Conservation (phyloP, 192 early-diverging fungal species). For the Coemansia sp. region DNA sequence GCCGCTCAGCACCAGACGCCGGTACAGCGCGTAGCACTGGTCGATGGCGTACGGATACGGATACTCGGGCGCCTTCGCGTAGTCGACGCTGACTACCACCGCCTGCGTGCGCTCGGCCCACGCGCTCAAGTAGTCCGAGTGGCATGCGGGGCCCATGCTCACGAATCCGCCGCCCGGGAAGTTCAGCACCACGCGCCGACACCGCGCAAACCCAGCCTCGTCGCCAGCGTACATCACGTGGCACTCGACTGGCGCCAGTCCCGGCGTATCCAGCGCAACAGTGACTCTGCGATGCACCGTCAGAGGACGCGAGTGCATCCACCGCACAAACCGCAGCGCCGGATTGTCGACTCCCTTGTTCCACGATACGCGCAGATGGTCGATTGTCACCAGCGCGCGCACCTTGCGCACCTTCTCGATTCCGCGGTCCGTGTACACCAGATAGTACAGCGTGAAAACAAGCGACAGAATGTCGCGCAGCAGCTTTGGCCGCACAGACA, state of each 20-base stretch:
- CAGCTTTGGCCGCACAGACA: conserved; percentile 71
- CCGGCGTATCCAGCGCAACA: conserved; percentile 1
- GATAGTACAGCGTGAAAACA: conserved; percentile 78
- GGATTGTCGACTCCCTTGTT: conserved; percentile 68
- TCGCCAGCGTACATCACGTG: conserved; percentile 63
- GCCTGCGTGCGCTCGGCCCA: conserved; percentile 76
- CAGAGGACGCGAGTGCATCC: conserved; percentile 23
- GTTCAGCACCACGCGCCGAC: conserved; percentile 59
- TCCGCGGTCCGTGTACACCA: conserved; percentile 80
- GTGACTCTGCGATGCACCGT: conserved; percentile 13
- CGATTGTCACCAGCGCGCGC: conserved; percentile 73
- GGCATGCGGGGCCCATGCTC: conserved; percentile 82
- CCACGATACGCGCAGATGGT: conserved; percentile 89
- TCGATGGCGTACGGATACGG: conserved; percentile 92
- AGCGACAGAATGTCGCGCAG: conserved; percentile 76
- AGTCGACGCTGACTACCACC: conserved; percentile 82
- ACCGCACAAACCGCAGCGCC: conserved; percentile 19
- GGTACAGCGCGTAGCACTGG: conserved; percentile 90
- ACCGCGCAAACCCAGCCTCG: conserved; percentile 24
- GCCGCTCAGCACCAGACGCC: conserved; percentile 68
- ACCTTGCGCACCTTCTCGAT: conserved; percentile 85
- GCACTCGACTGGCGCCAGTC: conserved; percentile 39
- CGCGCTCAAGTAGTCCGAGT: conserved; percentile 78
- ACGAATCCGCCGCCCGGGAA: conserved; percentile 90
- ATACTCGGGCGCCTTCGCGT: conserved; percentile 92